Conservation (phyloP, 352 stramenopile genomes). For the Phytopythium kandeliae region DNA sequence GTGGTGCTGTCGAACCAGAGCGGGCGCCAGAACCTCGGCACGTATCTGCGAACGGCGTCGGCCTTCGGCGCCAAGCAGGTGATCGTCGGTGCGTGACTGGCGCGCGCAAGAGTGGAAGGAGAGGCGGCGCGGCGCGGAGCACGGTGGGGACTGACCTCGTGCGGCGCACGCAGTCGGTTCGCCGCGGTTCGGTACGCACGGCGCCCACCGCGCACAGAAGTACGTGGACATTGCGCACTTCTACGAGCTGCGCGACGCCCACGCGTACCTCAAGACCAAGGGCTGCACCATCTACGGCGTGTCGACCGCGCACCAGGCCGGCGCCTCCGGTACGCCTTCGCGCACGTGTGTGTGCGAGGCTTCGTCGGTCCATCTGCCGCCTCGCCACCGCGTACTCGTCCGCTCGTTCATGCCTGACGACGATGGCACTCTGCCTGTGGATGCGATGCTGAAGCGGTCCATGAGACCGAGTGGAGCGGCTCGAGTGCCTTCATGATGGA, state of each 20-base stretch:
- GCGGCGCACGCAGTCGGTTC: slow-evolving; percentile 40
- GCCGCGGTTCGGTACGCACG: slow-evolving; percentile 72
- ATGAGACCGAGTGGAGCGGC: slow-evolving; percentile 38
- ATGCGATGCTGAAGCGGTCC: slow-evolving; percentile 14
- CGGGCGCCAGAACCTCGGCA: slow-evolving; percentile 71
- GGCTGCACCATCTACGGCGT: slow-evolving; percentile 59
- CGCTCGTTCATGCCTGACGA: no score
- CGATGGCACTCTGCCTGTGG: no score
- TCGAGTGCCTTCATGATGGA: slow-evolving; percentile 71
- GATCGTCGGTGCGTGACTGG: slow-evolving; percentile 57
- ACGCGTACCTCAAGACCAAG: slow-evolving; percentile 46
- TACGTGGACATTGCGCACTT: slow-evolving; percentile 73
- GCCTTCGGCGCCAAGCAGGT: slow-evolving; percentile 71
- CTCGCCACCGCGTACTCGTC: no score
- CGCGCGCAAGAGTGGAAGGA: no score
- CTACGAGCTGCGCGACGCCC: slow-evolving; percentile 60
- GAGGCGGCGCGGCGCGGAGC: no score
- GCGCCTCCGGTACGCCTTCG: slow-evolving; percentile 26
- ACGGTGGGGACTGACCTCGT: no score
- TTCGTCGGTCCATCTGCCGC: no score
- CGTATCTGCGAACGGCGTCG: slow-evolving; percentile 67
- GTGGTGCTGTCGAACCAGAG: slow-evolving; percentile 71
- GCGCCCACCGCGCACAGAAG: slow-evolving; percentile 73
- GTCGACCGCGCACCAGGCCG: slow-evolving; percentile 11
- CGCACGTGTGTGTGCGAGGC: no score